These are phyloP conservation scores for Malassezia obtusa DNA, from an alignment of 1,284 basidiomycete species.

Conservation along the genomic window DNA sequence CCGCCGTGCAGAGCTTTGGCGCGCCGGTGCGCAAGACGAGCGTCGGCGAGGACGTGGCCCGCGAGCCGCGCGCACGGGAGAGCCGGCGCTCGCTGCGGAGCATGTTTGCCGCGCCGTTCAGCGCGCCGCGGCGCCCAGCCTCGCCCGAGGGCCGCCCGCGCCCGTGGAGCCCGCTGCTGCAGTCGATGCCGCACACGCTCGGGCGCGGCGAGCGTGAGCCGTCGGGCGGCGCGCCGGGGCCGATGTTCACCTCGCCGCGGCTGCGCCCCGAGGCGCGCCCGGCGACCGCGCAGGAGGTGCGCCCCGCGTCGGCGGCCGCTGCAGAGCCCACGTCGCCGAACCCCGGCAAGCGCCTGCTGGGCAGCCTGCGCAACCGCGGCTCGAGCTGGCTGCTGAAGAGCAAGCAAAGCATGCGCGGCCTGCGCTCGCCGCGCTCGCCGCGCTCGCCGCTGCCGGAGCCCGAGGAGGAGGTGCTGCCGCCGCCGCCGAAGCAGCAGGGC, in stretches of 20 bases:
- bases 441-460: neutral
- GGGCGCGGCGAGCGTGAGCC: neutral
- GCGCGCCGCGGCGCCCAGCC: neutral
- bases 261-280: too few species aligned
- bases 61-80: neutral
- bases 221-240: neutral
- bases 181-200: neutral
- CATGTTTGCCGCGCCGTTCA: neutral
- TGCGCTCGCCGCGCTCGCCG: neutral
- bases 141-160: neutral
- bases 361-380: slow-evolving; percentile 3
- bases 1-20: neutral
- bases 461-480: neutral
- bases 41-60: neutral
- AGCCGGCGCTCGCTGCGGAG: slow-evolving; percentile 4
- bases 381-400: slow-evolving; percentile 14
- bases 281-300: too few species aligned
- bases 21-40: neutral
- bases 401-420: slow-evolving; percentile 2
- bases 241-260: too few species aligned
- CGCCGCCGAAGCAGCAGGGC: neutral
- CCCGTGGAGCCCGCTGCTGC: neutral
- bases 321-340: neutral
- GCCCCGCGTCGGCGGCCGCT: neutral
- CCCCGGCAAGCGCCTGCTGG: neutral